Evolutionary conservation across 768 basidiomycete species (phyloP), one percentile per base, ranked within the genome.

Genomic region (Heimioporus sp.): DNA sequence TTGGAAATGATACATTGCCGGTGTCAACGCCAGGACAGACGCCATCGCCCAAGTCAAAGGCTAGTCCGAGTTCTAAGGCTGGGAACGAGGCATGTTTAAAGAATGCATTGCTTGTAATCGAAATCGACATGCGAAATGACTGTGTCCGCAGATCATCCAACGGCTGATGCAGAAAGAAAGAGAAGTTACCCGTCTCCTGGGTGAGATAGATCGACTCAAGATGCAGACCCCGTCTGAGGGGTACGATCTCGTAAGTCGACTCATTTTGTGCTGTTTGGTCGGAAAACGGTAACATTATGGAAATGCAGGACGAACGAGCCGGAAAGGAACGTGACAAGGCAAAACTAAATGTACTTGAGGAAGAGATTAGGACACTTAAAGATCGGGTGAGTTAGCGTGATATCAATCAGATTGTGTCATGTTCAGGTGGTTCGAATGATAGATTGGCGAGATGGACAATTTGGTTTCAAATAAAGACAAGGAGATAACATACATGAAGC

Each of bases 121-220:
- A n/a, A n/a, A n/a, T n/a, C n/a, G n/a, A n/a, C n/a, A n/a, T n/a
- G n/a, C n/a, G n/a, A n/a, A n/a, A n/a, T n/a, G 32, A 9, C 10
- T 34, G 32, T 43, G 24, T 49, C 12, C 4, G 7, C 19, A 87
- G 80, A 84, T 79, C 55, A 77, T 87, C 51, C 90, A 92, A 60
- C 82, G 90, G 10, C 75, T 95, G 15, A 80, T 87, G 4, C 80
- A 85, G 65, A 93, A 92, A 65, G 93, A 97, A 72, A 91, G 88
- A 61, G 83, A 93, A 66, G 88, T 92, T 2, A 64, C 81, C 3
- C 82, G 85, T 51, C 76, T 95, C 2, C 85, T 86, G 63, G 77
- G 77, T 4, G 87, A 93, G 61, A 69, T 94, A 19, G 86, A 85
- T 50, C 75, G 77, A 15, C 69, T 85, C 56, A 83, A 80, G 58